Evolutionary conservation across 2,329 filamentous ascomycete species (phyloP), one percentile per base, ranked within the genome.

Genomic region (Acrocalymma vagum): DNA sequence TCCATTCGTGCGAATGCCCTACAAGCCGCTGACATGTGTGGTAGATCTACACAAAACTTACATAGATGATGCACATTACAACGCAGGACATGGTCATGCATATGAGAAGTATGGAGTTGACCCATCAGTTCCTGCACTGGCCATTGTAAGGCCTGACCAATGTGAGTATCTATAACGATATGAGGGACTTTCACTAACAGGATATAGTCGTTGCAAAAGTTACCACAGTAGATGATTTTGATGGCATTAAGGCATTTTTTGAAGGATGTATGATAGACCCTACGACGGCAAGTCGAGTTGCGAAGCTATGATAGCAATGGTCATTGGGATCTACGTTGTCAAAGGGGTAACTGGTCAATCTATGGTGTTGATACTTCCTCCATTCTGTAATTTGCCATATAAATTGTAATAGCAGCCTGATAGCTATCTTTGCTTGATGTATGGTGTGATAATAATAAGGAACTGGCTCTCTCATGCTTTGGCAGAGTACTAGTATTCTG

Each of bases 121-220:
- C 38, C 16, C 37, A 0, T 30, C 26, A 1, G 32, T 48, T 0
- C 65, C 65, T 6, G 67, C 64, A 0, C 47, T 83, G 4, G 72
- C 81, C 0, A 68, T 85, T 43, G 75, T 85, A 7, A 72, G 83
- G 10, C 83, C 83, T 1, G 83, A 85, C 69, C 82, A 85, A 67
- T 82, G 80, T 81, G 33, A 33, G 6, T 30, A 30, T 11, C 14
- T 27, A 8, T 11, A 9, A 9, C 3, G 14, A 44, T 46, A 44
- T 38, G 33, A 40, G 47, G 39, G 4, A 13, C 13, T 9, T 10
- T n/a, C 27, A 30, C 50, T 62, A 20, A 57, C n/a, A 5, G 15
- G 0, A 5, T 26, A 11, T 16, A 65, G 61, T 65, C 51, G 50
- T 65, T n/a, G 55, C 62, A 3, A 63, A 61, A 42, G 44, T 63